phyloP scores from a whole-genome alignment of 2,329 filamentous ascomycete species.

The Trichophyton mentagrophytes region DNA sequence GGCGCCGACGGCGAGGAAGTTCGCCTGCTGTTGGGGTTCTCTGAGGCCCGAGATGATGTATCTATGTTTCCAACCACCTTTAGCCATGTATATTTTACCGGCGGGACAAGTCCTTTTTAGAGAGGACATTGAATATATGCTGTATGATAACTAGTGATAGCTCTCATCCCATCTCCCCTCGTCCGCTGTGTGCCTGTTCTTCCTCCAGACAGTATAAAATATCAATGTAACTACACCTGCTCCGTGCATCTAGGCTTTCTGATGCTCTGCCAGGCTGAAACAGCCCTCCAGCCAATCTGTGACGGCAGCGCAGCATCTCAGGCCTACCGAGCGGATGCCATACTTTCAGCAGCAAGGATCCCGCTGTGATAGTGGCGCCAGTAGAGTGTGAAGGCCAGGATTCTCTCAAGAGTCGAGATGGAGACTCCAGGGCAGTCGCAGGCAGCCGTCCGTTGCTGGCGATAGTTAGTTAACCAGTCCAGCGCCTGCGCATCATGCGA shows the following conservation, averaged over 20 bases:
- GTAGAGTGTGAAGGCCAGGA: neutral
- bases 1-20: no score
- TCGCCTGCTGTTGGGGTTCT: no score
- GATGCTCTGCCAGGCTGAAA: neutral
- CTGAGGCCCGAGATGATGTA: no score
- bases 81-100: neutral
- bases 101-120: neutral
- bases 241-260: neutral
- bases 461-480: neutral
- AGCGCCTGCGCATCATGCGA: neutral
- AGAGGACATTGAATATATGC: neutral
- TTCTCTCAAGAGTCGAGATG: neutral
- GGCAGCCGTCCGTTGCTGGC: no score
- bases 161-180: neutral
- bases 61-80: no score
- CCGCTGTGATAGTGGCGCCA: neutral
- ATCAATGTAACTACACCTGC: no score
- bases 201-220: neutral
- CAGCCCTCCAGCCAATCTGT: neutral
- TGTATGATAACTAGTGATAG: neutral
- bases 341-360: neutral
- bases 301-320: neutral
- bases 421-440: no score
- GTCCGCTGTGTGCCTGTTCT: neutral
- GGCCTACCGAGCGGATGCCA: neutral